Base-by-base conservation (phyloP, 768 basidiomycete genomes). In the Cystobasidium onofrii region DNA sequence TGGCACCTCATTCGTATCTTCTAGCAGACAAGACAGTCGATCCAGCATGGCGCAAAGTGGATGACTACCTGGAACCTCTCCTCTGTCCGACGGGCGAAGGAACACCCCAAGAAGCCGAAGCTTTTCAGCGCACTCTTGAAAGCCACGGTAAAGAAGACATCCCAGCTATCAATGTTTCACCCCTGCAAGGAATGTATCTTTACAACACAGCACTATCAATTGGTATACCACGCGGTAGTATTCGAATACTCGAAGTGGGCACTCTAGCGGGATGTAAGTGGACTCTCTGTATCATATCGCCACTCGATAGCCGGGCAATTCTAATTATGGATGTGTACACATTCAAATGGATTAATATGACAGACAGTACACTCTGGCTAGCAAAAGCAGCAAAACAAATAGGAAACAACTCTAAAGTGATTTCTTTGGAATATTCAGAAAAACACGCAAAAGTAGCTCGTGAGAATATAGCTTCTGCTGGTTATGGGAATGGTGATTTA, bases 401-500 rank as follows among this genome's bases (percentile, higher is more conserved):
- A 41, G 41, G 65, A 31, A 33, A 31, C 25, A 18, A 43, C 39
- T 36, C 33, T 6, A 67, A 67, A 62, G 70, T 73, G 6, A 62
- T 43, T n/a, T 55, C 70, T 3, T 39, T 61, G 23, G 70, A 73
- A 27, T 73, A 36, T 55, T 34, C 33, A 3, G 31, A 34, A n/a
- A 73, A 73, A 55, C 55, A 73, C 23, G 70, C 70, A 9, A 25
- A 73, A 46, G 70, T 73, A 23, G 70, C 70, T 18, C 29, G 43
- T 55, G 25, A n/a, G 34, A 73, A 73, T 55, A 60, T 73, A 18
- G 27, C 17, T 15, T 23, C 34, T 33, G 70, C 55, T 27, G 70
- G 70, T 4, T 62, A 15, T 27, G 23, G 33, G 31, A 27, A 60
- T n/a, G n/a, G n/a, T 25, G 57, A 73, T n/a, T 10, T 34, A 27